Conservation (phyloP, 2,329 filamentous ascomycete species). For the Plenodomus tracheiphilus region DNA sequence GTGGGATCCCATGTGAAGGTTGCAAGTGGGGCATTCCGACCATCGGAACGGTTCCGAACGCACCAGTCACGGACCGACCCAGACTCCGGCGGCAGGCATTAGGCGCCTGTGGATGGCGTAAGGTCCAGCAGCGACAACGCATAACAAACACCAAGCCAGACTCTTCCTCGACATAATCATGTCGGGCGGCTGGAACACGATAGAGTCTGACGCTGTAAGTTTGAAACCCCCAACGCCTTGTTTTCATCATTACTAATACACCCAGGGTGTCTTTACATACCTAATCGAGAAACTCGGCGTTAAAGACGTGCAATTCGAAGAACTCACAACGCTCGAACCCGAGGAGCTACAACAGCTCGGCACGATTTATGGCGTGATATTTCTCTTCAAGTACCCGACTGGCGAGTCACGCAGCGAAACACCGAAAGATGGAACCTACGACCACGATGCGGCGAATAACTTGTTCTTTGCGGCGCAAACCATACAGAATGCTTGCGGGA, state of each 20-base stretch:
- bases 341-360: slow-evolving; percentile 68
- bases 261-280: slow-evolving; percentile 91
- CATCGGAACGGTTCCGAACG: slow-evolving; percentile 22
- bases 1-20: not conserved
- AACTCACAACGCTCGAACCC: slow-evolving; percentile 86
- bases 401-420: slow-evolving; percentile 65
- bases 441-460: slow-evolving; percentile 71
- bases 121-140: slow-evolving; percentile 12
- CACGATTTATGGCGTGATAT: slow-evolving; percentile 86
- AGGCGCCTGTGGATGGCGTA: slow-evolving; percentile 19
- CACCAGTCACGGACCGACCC: slow-evolving; percentile 12
- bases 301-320: slow-evolving; percentile 93
- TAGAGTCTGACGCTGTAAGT: slow-evolving; percentile 72
- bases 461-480: slow-evolving; percentile 97
- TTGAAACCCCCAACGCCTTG: not conserved
- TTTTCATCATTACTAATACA: slow-evolving; percentile 8
- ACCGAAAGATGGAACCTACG: slow-evolving; percentile 81
- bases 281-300: slow-evolving; percentile 91
- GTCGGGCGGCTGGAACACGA: slow-evolving; percentile 27
- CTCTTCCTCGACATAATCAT: slow-evolving; percentile 8
- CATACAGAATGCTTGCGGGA: slow-evolving; percentile 98
- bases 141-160: slow-evolving; percentile 6
- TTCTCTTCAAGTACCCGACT: slow-evolving; percentile 95
- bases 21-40: slow-evolving; percentile 1
- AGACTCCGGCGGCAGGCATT: slow-evolving; percentile 14